Base-by-base conservation (phyloP, 768 basidiomycete species). In the Kockovaella imperatae region DNA sequence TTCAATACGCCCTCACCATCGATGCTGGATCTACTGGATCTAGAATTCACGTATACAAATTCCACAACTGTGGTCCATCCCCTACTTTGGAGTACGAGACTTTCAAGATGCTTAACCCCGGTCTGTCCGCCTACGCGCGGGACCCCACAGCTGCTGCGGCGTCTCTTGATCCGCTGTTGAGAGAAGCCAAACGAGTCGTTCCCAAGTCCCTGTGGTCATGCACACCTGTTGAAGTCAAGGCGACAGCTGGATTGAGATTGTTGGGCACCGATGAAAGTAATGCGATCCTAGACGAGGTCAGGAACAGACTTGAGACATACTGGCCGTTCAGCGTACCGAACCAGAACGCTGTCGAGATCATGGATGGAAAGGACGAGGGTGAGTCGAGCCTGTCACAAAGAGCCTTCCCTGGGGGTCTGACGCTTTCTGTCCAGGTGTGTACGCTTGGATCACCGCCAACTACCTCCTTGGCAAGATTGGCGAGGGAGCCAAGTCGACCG, bases 21-120 rank as follows among this genome's bases (percentile, higher is more conserved):
- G 95, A 99, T 70, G 93, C 95, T 0, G 95, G 95, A 20, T 96
- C 91, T 15, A 95, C 90, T 0, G 95, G 93, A 17, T 95, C 91
- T 0, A 81, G 95, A 15, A 90, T 97, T 63, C 95, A 99, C 77
- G 78, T 97, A 26, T 99, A 97, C 82, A 97, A 95, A 68, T 96
- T 97, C 80, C 78, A 93, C 77, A 83, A 89, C 75, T 90, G 89
- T 74, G 75, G 76, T 0, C 69, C 82, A 0, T 79, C 84, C 0
- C 82, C 89, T 1, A 66, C 75, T 18, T 86, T 86, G 72, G 93
- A 97, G 68, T 90, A 90, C 75, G 95, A 99, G 67, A 84, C 85
- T 5, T 97, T 96, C 78, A 79, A 79, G 63, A 79, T 81, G 77
- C 81, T 77, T 5, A 77, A 84, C 23, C 87, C 87, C 0, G 91